Base-by-base conservation (phyloP, 73 alveolate genomes). In the Tetrahymena thermophila region DNA sequence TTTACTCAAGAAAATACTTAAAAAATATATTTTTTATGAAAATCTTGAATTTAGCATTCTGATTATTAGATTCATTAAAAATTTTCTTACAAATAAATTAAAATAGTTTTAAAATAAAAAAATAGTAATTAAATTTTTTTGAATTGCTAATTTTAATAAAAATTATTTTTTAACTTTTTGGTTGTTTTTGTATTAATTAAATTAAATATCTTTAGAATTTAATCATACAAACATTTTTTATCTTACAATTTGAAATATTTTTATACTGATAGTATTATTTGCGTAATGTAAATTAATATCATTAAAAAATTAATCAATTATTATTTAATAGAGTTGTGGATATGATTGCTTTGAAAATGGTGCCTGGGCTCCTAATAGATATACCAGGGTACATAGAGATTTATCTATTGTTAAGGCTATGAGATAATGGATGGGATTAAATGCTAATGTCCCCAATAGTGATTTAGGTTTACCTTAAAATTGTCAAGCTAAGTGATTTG, bases 331-430 rank as follows among this genome's bases (percentile, higher is more conserved):
- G 89, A 71, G 89, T 21, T 97, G 98, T 96, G 99, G 99, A 7
- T 98, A 98, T 95, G 98, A 96, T 89, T 95, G 98, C 93, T 96
- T 94, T 34, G 97, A 94, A 34, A 94, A 94, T 34, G 99, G 99
- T 1, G 58, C 93, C 23, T 98, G 99, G 99, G 43, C 85, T 34
- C 98, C 55, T 2, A 23, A 50, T 43, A 84, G 93, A 95, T 94
- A 98, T 96, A 98, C 99, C 6, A 97, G 99, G 96, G 99, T 98
- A 93, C 99, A 98, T 96, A 98, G 99, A 98, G 99, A 98, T 94
- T 34, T 94, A 31, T 95, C 96, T 40, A 98, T 96, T 89, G 94
- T 98, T 43, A 95, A 97, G 84, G 98, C 99, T 28, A 98, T 98
- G 99, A 98, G 99, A 96, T 37, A 94, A 96, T 98, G 99, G 99